phyloP scores from a whole-genome alignment of 2,329 filamentous ascomycete species.

The Verticillium klebahnii region DNA sequence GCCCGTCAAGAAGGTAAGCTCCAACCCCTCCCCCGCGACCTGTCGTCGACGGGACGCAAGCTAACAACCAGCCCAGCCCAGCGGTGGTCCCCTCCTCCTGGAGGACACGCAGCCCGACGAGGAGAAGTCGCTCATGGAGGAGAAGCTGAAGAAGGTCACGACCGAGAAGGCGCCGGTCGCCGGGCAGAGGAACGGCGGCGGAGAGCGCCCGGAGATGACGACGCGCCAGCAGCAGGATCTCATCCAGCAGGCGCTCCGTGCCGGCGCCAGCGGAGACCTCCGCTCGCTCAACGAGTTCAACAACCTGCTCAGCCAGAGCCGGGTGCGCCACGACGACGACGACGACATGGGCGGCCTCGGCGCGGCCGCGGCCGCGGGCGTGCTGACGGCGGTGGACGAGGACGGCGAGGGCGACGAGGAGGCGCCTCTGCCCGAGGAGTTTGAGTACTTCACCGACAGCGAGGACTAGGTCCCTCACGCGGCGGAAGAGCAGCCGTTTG shows the following conservation, averaged over 20 bases:
- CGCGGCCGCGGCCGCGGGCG: conserved; percentile 70
- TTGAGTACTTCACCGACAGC: conserved; percentile 74
- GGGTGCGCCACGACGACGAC: conserved; percentile 15
- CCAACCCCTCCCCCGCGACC: not conserved
- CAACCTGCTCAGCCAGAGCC: conserved; percentile 31
- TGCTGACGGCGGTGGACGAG: conserved; percentile 84
- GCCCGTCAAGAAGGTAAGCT: conserved; percentile 77
- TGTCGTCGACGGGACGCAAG: not conserved
- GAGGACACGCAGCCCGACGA: conserved; percentile 77
- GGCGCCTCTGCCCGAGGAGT: conserved; percentile 64
- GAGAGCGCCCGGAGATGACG: conserved; percentile 25
- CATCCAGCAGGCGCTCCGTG: conserved; percentile 19
- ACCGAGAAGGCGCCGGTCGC: conserved; percentile 58
- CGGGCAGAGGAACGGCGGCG: conserved; percentile 26
- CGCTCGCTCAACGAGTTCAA: conserved; percentile 35
- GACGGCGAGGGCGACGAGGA: conserved; percentile 71
- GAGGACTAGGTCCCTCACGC: conserved; percentile 29
- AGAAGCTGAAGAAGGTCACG: conserved; percentile 82
- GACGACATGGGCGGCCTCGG: conserved; percentile 47
- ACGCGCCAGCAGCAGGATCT: conserved; percentile 21
- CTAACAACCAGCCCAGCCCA: conserved; percentile 54
- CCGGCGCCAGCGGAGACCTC: conserved; percentile 19
- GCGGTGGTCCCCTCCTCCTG: conserved; percentile 88
- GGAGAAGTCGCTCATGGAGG: conserved; percentile 75
- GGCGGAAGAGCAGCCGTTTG: too few relatives aligned